Evolutionary conservation across 1,284 basidiomycete species (phyloP).

Genomic region (Neonothopanus nambi): DNA sequence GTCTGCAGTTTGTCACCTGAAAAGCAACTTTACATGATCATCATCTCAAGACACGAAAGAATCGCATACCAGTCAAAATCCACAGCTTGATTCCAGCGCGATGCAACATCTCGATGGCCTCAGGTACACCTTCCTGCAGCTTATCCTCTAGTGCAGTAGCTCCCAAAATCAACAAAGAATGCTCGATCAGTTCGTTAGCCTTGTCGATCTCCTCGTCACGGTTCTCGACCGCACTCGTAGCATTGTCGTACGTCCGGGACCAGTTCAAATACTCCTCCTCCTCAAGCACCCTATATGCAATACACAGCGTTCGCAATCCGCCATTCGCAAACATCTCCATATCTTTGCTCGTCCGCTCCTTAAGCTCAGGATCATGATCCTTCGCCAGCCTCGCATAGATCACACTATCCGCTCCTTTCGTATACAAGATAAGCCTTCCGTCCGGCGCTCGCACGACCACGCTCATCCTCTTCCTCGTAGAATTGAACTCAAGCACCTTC

Average conservation of each 20-base stretch:
- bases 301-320: conserved; percentile 89
- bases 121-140: conserved; percentile 94
- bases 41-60: not conserved
- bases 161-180: conserved; percentile 81
- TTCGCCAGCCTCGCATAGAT: conserved; percentile 83
- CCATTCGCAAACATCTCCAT: conserved; percentile 94
- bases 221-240: conserved; percentile 72
- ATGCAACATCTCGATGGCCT: conserved; percentile 91
- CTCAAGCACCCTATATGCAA: conserved; percentile 77
- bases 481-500: conserved; percentile 91
- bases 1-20: conserved; percentile 95
- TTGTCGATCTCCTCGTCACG: conserved; percentile 91
- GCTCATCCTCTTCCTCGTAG: conserved; percentile 92
- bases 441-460: conserved; percentile 84
- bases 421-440: conserved; percentile 81
- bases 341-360: conserved; percentile 79
- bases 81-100: conserved; percentile 96
- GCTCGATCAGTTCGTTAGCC: conserved; percentile 84
- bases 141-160: conserved; percentile 98
- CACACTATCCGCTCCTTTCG: conserved; percentile 97
- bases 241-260: conserved; percentile 82
- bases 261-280: conserved; percentile 88
- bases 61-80: conserved; percentile 79
- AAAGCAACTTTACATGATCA: not conserved
- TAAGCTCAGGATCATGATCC: conserved; percentile 75